Evolutionary conservation across 805 yeast species (phyloP).

Genomic region (Candida suzukii): DNA sequence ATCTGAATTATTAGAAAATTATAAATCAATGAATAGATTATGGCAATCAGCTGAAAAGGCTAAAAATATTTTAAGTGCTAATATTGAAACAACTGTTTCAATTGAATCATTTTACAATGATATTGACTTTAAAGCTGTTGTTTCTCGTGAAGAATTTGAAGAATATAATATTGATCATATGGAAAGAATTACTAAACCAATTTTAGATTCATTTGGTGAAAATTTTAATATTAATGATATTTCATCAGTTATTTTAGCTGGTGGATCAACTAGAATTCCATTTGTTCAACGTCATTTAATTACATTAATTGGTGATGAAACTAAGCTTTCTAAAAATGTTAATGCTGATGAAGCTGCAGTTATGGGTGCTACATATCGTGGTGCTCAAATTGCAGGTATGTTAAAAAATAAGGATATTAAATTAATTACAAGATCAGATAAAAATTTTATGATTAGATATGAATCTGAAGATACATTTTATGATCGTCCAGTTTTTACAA

Average conservation of each 20-base stretch:
- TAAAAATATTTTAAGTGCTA: conserved; percentile 81
- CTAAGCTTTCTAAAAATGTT: conserved; percentile 64
- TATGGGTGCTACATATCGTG: conserved; percentile 82
- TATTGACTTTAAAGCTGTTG: conserved; percentile 56
- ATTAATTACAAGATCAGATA: conserved; percentile 49
- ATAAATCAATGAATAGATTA: conserved; percentile 58
- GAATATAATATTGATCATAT: conserved; percentile 37
- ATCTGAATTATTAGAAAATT: conserved; percentile 34
- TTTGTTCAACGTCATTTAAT: conserved; percentile 61
- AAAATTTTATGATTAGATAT: conserved; percentile 35
- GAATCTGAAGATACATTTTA: conserved; percentile 6
- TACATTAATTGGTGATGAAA: conserved; percentile 48
- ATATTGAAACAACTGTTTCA: conserved; percentile 67
- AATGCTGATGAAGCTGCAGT: conserved; percentile 96
- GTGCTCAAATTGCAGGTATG: conserved; percentile 63
- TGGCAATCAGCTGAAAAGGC: conserved; percentile 86
- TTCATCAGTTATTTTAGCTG: conserved; percentile 67
- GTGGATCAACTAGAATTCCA: conserved; percentile 91
- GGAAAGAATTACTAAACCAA: conserved; percentile 44
- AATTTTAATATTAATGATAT: conserved; percentile 15
- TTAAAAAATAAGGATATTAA: conserved; percentile 57
- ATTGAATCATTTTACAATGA: conserved; percentile 73
- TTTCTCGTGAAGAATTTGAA: conserved; percentile 84
- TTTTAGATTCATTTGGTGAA: conserved; percentile 28
- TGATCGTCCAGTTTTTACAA: conserved; percentile 35